phyloP scores from a whole-genome alignment of 2,329 filamentous ascomycete genomes.

The Ceratocystis ficicola region DNA sequence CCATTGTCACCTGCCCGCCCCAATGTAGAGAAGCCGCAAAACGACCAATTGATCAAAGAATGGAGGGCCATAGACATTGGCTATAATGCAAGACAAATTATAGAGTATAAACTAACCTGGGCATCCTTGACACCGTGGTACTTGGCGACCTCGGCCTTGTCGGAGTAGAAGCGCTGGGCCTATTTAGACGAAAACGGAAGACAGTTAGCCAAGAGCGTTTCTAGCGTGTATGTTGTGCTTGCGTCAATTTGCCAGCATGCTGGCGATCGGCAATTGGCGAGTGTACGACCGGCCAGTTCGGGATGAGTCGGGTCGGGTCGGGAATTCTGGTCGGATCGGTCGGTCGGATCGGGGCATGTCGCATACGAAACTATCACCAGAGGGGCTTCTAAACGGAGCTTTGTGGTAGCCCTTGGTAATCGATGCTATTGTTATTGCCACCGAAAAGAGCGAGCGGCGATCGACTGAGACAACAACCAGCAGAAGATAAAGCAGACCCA shows the following conservation, averaged over 20 bases:
- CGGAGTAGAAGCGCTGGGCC: constrained; percentile 53
- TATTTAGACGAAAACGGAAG: constrained; percentile 26
- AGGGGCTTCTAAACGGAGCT: too few species aligned
- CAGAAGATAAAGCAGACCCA: constrained; percentile 16
- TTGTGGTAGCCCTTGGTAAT: too few species aligned
- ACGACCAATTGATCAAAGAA: too few species aligned
- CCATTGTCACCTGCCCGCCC: too few species aligned
- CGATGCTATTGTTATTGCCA: too few species aligned
- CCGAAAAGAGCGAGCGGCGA: too few species aligned
- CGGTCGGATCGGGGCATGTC: too few species aligned
- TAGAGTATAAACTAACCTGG: constrained; percentile 50
- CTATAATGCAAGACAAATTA: constrained; percentile 2
- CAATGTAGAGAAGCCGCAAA: too few species aligned
- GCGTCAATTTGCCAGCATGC: background rate
- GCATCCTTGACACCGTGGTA: constrained; percentile 84
- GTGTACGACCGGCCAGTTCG: constrained; percentile 1
- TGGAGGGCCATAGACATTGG: too few species aligned
- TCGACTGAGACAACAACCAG: constrained; percentile 27
- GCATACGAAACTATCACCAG: too few species aligned
- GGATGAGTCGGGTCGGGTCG: too few species aligned
- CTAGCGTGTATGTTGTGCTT: constrained; percentile 18
- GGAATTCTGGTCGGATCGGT: too few species aligned
- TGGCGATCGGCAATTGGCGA: background rate
- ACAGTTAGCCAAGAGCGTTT: constrained; percentile 20
- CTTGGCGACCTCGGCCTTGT: constrained; percentile 59